Base-by-base conservation (phyloP, 495 filamentous ascomycete species). In the Thozetella sp. region DNA sequence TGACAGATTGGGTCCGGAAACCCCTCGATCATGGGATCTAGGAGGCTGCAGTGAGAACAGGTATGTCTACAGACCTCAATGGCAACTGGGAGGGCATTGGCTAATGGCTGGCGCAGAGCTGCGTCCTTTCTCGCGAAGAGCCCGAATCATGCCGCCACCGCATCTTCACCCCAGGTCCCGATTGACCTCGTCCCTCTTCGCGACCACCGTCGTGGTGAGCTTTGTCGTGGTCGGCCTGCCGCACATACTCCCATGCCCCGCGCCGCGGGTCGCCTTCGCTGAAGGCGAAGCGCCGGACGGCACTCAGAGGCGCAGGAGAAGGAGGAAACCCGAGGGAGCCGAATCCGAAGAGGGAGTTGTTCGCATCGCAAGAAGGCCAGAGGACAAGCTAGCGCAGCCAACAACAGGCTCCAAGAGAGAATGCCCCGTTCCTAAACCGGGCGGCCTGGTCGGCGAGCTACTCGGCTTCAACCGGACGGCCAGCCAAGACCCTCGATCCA, bases 151-250 rank as follows among this genome's bases (percentile, higher is more conserved):
- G 93, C 90, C 93, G 55, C 91, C 92, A 48, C 92, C 92, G 34
- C 88, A 91, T 78, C 90, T 99, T 25, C 95, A 99, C 75, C 95
- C 95, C 6, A 87, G 92, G 65, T 97, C 93, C 53, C 88, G 91
- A 68, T 87, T 90, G 71, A 99, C 95, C 60, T 91, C 87, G 52
- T 92, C 93, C 24, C 88, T 99, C 25, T 99, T 99, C 79, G 91
- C 92, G 51, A 90, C 89, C n/a, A 97, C 93, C n/a, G 82, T 97
- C 34, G 78, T 90, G n/a, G 85, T 91, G 22, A 92, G 89, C 62
- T 96, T 99, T 70, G 82, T 97, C 63, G 92, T 97, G 58, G 95
- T 99, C 60, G 91, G 84, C 45, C 80, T 97, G 53, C 95, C 95
- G 24, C 95, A 99, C 67, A 67, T 96, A n/a, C 83, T 99, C 50